Conservation (phyloP, 306 rosid species). For the Trichosanthes truncata region DNA sequence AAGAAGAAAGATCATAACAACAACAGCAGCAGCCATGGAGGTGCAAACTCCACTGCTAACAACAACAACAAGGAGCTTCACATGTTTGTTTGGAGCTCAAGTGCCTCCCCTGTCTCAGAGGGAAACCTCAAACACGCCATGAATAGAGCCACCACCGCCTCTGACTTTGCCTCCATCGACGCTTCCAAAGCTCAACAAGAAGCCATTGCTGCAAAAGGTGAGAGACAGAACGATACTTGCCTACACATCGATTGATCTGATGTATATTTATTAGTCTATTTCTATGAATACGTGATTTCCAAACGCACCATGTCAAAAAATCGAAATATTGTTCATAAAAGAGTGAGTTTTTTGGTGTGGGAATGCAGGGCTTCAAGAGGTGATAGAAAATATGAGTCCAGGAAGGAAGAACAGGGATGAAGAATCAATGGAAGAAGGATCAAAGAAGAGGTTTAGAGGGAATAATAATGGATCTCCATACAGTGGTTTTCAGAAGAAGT, state of each 20-base stretch:
- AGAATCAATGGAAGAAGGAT: conserved; percentile 37
- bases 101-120: conserved; percentile 76
- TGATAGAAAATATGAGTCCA: conserved; percentile 48
- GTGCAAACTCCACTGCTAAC: not conserved
- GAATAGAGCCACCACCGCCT: conserved; percentile 43
- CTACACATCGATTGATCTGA: not conserved
- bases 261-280: no score
- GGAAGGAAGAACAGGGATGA: conserved; percentile 32
- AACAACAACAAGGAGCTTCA: conserved; percentile 49
- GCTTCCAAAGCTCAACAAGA: conserved; percentile 32
- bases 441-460: conserved; percentile 19
- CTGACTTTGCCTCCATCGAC: conserved; percentile 23
- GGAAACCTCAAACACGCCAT: conserved; percentile 61
- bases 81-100: conserved; percentile 93
- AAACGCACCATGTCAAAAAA: no score
- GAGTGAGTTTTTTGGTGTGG: not conserved
- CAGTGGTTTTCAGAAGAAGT: conserved; percentile 31
- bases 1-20: conserved; percentile 45
- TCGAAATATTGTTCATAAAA: not conserved
- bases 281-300: no score
- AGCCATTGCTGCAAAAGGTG: conserved; percentile 46
- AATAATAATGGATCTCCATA: conserved; percentile 43
- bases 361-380: conserved; percentile 24
- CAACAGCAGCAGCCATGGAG: not conserved
- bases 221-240: not conserved